Percentiles rank a stretch among this genome's conserved stretches.
phyloP scores from a whole-genome alignment of 2,329 filamentous ascomycete genomes.

The Fusarium domesticum region DNA sequence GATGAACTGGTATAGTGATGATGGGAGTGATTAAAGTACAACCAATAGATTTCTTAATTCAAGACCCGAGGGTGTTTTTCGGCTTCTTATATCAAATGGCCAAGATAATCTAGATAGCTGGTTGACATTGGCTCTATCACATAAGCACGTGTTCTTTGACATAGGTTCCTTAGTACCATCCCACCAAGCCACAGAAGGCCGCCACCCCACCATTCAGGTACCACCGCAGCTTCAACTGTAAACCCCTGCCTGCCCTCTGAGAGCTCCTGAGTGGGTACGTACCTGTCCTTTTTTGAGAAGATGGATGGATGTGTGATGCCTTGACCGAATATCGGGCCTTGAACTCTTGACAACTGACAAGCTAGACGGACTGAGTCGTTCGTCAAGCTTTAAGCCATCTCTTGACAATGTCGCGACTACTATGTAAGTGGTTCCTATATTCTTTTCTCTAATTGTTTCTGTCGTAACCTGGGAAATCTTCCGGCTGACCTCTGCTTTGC shows the following conservation, averaged over 20 bases:
- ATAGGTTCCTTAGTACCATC: too few relatives aligned
- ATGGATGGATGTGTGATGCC: conserved; percentile 5
- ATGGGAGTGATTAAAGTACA: not conserved
- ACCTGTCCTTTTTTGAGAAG: too few relatives aligned
- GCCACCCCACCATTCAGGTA: not conserved
- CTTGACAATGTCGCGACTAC: conserved; percentile 49
- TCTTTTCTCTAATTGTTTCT: not conserved
- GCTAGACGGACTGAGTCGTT: conserved; percentile 9
- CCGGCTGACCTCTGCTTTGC: conserved; percentile 3
- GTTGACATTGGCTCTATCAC: not conserved
- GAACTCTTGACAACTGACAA: conserved; percentile 12
- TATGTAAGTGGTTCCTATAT: conserved; percentile 42
- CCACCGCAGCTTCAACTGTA: not conserved
- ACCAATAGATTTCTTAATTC: too few relatives aligned
- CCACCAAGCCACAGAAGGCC: not conserved
- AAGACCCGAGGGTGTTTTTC: too few relatives aligned
- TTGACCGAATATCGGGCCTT: conserved; percentile 8
- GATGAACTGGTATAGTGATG: too few relatives aligned
- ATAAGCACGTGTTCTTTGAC: not conserved
- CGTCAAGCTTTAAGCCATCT: conserved; percentile 10
- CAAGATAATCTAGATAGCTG: not conserved
- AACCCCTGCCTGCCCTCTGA: not conserved
- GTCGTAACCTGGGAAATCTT: not conserved
- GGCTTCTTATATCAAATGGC: too few relatives aligned
- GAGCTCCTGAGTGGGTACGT: conserved; percentile 26